Conservation (phyloP, 2,329 filamentous ascomycete species). For the Sclerotinia sclerotiorum region DNA sequence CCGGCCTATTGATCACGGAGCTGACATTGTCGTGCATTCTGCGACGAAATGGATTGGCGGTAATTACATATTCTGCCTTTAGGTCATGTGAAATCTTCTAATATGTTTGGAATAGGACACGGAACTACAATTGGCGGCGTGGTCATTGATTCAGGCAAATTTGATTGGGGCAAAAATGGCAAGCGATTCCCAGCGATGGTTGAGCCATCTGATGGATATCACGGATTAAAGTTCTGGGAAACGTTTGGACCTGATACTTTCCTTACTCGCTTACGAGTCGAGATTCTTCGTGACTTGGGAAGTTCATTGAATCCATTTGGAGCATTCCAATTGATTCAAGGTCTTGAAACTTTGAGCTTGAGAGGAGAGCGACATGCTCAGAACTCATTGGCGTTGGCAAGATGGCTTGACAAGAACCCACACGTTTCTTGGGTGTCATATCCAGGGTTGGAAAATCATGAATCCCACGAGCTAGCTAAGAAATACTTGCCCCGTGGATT, state of each 20-base stretch:
- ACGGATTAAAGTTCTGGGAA: conserved; percentile 92
- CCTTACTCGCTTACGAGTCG: conserved; percentile 81
- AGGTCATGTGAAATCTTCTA: neutral
- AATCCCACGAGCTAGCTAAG: conserved; percentile 75
- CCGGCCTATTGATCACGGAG: conserved; percentile 84
- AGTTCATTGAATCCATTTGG: conserved; percentile 83
- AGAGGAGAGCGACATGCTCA: conserved; percentile 82
- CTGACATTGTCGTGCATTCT: conserved; percentile 89
- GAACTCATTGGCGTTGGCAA: conserved; percentile 77
- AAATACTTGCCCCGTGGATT: conserved; percentile 83
- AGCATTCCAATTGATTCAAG: conserved; percentile 86
- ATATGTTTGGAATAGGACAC: conserved; percentile 55
- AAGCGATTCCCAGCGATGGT: conserved; percentile 91
- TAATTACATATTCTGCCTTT: neutral
- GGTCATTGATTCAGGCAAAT: conserved; percentile 84
- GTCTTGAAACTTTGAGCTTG: conserved; percentile 84
- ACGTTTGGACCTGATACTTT: conserved; percentile 82
- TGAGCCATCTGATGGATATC: conserved; percentile 85
- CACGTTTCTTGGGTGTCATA: conserved; percentile 94
- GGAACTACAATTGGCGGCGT: conserved; percentile 88
- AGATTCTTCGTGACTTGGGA: conserved; percentile 85
- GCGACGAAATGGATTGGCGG: conserved; percentile 92
- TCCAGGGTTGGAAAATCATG: conserved; percentile 79
- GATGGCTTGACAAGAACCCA: conserved; percentile 78
- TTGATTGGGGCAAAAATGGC: conserved; percentile 85